Percentiles rank a stretch among this genome's conserved stretches.
phyloP scores from a whole-genome alignment of 257 asterid species.

The Solanum pimpinellifolium region DNA sequence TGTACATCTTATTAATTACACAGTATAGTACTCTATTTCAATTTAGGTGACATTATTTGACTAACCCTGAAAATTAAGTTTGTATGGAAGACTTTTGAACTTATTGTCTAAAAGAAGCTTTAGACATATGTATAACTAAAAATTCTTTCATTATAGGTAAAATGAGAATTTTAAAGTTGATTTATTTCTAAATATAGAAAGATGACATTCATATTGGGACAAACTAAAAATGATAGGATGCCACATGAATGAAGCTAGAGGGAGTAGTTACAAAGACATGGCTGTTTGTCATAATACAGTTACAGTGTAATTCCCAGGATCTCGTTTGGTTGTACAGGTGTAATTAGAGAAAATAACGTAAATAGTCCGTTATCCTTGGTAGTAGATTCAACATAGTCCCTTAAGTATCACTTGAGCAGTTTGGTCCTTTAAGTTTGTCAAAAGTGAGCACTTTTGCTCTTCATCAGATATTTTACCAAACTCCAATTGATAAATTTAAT shows the following conservation, averaged over 20 bases:
- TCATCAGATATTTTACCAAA: background rate
- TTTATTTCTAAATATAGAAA: background rate
- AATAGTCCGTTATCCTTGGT: background rate
- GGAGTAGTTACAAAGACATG: background rate
- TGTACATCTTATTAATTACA: background rate
- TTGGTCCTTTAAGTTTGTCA: background rate
- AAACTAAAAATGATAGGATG: background rate
- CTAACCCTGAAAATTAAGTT: accelerated
- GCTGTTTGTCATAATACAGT: background rate
- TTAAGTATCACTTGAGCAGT: background rate
- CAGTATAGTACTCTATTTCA: background rate
- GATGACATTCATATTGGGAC: background rate
- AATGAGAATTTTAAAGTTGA: background rate
- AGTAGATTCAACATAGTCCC: background rate
- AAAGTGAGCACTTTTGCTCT: background rate
- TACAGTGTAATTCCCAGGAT: background rate
- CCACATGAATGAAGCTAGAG: background rate
- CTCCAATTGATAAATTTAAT: background rate
- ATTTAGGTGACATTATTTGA: background rate
- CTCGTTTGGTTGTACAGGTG: background rate
- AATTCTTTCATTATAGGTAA: background rate
- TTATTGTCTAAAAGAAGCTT: background rate
- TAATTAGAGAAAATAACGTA: background rate
- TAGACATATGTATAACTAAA: background rate
- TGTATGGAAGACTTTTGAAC: background rate